Percentiles rank a stretch among this genome's conserved stretches.
Evolutionary conservation across 78 protist genomes (phyloP).

Genomic region (Dictyostelium citrinum): DNA sequence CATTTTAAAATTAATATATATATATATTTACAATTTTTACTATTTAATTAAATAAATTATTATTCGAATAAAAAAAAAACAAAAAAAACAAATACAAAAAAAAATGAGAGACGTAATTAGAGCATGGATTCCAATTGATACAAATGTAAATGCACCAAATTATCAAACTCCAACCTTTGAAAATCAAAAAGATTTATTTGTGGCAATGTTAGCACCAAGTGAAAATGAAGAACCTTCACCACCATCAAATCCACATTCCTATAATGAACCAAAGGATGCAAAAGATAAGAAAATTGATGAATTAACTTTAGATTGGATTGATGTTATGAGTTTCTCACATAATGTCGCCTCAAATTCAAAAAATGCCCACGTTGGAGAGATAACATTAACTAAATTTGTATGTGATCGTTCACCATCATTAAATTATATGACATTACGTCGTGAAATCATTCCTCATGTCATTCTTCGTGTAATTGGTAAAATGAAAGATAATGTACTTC

Average conservation of each 20-base stretch:
- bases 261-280: background rate
- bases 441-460: background rate
- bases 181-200: conserved; percentile 1
- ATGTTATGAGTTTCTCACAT: conserved; percentile 21
- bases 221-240: background rate
- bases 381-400: background rate
- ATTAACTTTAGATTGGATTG: conserved; percentile 5
- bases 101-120: background rate
- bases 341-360: background rate
- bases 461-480: background rate
- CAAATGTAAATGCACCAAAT: background rate
- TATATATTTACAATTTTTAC: no score
- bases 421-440: background rate
- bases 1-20: no score
- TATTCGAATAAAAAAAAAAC: background rate
- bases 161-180: background rate
- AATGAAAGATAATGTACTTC: background rate
- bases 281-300: background rate
- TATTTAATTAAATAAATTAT: no score
- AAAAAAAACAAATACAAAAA: background rate
- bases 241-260: background rate
- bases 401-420: background rate
- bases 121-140: background rate
- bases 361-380: background rate
- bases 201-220: background rate